Percentiles rank a stretch among this genome's conserved stretches.
Conservation (phyloP, 2,329 filamentous ascomycete genomes). For the Sarocladiaceae sp. region DNA sequence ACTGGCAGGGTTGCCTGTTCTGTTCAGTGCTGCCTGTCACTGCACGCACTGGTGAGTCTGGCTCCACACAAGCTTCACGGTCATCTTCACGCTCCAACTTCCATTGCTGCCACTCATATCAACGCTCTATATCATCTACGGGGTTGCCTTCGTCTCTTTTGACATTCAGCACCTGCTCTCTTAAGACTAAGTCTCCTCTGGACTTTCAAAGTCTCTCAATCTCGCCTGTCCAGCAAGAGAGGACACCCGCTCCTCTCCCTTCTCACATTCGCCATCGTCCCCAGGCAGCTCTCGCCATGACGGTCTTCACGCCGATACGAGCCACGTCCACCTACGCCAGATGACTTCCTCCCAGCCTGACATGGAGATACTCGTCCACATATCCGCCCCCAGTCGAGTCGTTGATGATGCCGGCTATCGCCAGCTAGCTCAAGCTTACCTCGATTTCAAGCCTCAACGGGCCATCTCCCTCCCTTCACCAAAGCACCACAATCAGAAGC, state of each 20-base stretch:
- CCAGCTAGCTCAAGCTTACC: slow-evolving; percentile 42
- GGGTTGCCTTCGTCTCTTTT: too few species aligned
- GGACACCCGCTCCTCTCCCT: not conserved
- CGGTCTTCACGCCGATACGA: not conserved
- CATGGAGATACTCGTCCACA: slow-evolving; percentile 50
- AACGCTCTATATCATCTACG: too few species aligned
- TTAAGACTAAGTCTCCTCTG: too few species aligned
- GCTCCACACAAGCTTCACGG: too few species aligned
- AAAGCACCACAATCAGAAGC: not conserved
- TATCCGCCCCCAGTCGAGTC: slow-evolving; percentile 42
- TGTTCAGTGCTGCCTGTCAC: too few species aligned
- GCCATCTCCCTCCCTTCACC: not conserved
- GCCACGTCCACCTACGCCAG: not conserved
- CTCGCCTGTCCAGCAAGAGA: too few species aligned
- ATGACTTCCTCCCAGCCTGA: slow-evolving; percentile 24
- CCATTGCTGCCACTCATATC: too few species aligned
- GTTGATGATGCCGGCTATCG: slow-evolving; percentile 44
- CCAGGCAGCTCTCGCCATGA: slow-evolving; percentile 4
- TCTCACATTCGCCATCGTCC: slow-evolving; percentile 17
- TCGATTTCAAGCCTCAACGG: slow-evolving; percentile 36
- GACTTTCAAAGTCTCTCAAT: too few species aligned
- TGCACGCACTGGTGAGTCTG: too few species aligned
- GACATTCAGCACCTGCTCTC: too few species aligned
- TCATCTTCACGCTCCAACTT: too few species aligned
- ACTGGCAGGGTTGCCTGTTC: too few species aligned